Conservation (phyloP, 139 green algal genomes). For the Microglena sp. region DNA sequence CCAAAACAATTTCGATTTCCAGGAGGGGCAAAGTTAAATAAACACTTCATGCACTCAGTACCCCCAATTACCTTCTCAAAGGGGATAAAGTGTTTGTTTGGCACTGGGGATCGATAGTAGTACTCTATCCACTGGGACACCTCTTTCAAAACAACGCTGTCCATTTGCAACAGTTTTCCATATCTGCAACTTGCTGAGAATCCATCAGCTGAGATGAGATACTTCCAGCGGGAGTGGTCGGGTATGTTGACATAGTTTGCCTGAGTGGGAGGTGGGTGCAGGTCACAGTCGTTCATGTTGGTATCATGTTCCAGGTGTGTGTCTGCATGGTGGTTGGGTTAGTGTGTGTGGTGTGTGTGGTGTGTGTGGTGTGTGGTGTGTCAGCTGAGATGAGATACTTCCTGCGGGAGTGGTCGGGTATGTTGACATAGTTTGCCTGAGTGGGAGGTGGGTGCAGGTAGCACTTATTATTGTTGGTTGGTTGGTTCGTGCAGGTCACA, state of each 20-base stretch:
- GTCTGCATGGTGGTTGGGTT: too few species aligned
- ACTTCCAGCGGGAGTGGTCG: conserved; percentile 26
- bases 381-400: conserved; percentile 31
- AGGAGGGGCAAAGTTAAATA: too few species aligned
- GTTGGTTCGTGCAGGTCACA: too few species aligned
- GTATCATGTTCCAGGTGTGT: too few species aligned
- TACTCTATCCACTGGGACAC: conserved; percentile 20
- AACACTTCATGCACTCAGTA: too few species aligned
- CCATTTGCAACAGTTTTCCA: conserved; percentile 20
- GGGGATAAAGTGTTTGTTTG: conserved; percentile 11
- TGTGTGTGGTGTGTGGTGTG: too few species aligned
- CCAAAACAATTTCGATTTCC: too few species aligned
- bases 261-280: too few species aligned
- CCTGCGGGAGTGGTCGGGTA: conserved; percentile 24
- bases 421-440: conserved; percentile 21
- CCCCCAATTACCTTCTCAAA: conserved; percentile 21
- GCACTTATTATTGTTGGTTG: too few species aligned
- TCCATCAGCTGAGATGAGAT: conserved; percentile 32
- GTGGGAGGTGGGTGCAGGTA: too few species aligned
- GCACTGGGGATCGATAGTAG: conserved; percentile 21
- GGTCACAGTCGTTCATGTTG: too few species aligned
- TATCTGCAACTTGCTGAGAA: conserved; percentile 32
- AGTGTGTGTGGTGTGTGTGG: too few species aligned
- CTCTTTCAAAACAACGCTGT: conserved; percentile 23
- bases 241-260: conserved; percentile 20